Evolutionary conservation across 164 flowering plant genomes (phyloP), one percentile per base, ranked within the genome.

Genomic region (grape (Vitis vinifera)): DNA sequence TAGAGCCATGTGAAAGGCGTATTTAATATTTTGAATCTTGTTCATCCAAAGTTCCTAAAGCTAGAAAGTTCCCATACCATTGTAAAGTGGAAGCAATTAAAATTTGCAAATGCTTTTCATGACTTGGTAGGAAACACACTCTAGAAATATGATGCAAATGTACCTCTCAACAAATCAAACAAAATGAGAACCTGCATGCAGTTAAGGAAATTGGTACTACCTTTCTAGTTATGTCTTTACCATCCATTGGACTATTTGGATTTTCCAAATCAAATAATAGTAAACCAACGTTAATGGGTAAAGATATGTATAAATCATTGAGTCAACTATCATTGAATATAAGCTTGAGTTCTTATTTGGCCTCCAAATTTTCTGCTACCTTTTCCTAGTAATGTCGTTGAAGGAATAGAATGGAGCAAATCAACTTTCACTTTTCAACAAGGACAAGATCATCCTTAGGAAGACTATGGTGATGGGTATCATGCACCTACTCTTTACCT

Each of bases 111-210:
- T 10, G 66, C 80, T 15, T 95, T 95, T 65, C 89, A 70, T 77
- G 97, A 93, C 2, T 51, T 83, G 65, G 96, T 95, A 16, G 99
- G 91, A 64, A 77, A 87, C 58, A 84, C 98, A 0, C 73, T 95
- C 1, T 78, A 57, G 47, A 78, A 69, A 44, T 71, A 59, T 63
- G 81, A 76, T 11, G 8, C 59, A 48, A 71, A 65, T 63, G 62
- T 65, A 71, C 60, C 76, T 59, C 23, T 62, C 44, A 69, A 52
- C 65, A 79, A 69, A 58, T 67, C 16, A 82, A 67, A 66, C 67
- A 55, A 70, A 83, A 82, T 14, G 82, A 73, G n/a, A 0, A 65
- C 48, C 72, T 65, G 65, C 68, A 57, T 72, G 57, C 74, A 27
- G 8, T 30, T 55, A 71, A 64, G 27, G 83, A 79, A 61, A 59